These are phyloP conservation scores for Aspergillus oerlinghausenensis DNA, from an alignment of 2,329 filamentous ascomycete species.

Conservation along the genomic window DNA sequence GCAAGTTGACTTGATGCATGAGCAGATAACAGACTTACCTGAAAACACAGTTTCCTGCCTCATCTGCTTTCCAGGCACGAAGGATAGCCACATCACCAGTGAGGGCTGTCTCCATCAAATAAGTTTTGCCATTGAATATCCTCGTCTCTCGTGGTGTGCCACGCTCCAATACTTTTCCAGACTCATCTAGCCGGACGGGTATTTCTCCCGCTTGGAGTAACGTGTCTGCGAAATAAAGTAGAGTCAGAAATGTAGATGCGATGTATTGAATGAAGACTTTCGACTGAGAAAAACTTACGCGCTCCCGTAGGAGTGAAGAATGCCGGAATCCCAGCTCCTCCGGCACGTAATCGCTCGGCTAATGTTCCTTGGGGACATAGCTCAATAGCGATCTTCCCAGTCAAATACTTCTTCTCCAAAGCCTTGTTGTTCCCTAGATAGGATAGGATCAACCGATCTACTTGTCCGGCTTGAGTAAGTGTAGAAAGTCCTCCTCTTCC, in stretches of 20 bases:
- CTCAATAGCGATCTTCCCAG: slow-evolving; percentile 69
- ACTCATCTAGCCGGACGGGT: slow-evolving; percentile 73
- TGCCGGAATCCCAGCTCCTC: slow-evolving; percentile 71
- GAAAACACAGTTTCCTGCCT: slow-evolving; percentile 75
- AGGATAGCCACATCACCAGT: slow-evolving; percentile 73
- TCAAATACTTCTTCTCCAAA: slow-evolving; percentile 69
- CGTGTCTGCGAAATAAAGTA: slow-evolving; percentile 22
- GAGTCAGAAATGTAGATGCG: background rate
- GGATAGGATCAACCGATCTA: slow-evolving; percentile 67
- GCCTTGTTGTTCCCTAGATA: slow-evolving; percentile 75
- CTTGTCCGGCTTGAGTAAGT: slow-evolving; percentile 64
- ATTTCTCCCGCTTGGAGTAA: slow-evolving; percentile 38
- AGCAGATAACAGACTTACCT: slow-evolving; percentile 43
- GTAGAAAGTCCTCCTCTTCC: slow-evolving; percentile 64
- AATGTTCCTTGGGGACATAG: slow-evolving; percentile 65
- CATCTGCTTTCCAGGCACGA: slow-evolving; percentile 70
- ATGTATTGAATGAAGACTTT: background rate
- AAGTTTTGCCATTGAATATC: slow-evolving; percentile 67
- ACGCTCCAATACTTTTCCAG: slow-evolving; percentile 71
- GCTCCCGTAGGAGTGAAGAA: slow-evolving; percentile 76
- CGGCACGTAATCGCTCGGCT: slow-evolving; percentile 57
- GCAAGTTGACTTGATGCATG: slow-evolving; percentile 24
- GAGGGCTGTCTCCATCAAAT: slow-evolving; percentile 73
- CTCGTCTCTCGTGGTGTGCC: slow-evolving; percentile 65
- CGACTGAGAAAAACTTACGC: slow-evolving; percentile 41